Conservation (phyloP, 1,139 yeast genomes). For the Candida sp. region DNA sequence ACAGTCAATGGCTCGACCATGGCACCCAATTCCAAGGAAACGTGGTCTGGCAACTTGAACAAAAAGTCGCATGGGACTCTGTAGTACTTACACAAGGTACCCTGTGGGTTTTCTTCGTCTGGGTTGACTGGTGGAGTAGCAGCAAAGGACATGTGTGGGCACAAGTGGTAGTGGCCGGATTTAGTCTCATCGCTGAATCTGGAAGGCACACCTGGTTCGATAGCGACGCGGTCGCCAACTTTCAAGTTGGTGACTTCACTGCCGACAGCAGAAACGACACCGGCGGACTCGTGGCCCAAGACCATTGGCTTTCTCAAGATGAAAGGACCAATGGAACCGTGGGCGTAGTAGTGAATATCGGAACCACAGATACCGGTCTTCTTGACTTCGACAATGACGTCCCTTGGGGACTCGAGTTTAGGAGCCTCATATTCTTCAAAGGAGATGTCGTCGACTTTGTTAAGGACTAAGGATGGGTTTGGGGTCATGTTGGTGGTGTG, state of each 20-base stretch:
- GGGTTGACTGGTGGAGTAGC: slow-evolving; percentile 68
- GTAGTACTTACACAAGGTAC: slow-evolving; percentile 77
- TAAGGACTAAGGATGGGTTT: slow-evolving; percentile 75
- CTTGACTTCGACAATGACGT: slow-evolving; percentile 76
- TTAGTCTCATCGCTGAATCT: slow-evolving; percentile 75
- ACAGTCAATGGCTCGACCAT: slow-evolving; percentile 88
- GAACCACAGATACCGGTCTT: slow-evolving; percentile 89
- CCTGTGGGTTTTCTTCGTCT: slow-evolving; percentile 53
- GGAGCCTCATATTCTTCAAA: slow-evolving; percentile 75
- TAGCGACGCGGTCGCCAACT: slow-evolving; percentile 83
- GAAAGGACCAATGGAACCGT: slow-evolving; percentile 79
- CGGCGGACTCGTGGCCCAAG: slow-evolving; percentile 80
- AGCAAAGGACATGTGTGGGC: slow-evolving; percentile 86
- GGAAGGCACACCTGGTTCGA: slow-evolving; percentile 78
- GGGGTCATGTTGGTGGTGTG: slow-evolving; percentile 18
- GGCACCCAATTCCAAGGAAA: slow-evolving; percentile 86
- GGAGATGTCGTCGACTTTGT: slow-evolving; percentile 63
- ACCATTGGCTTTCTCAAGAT: slow-evolving; percentile 69
- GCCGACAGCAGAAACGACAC: slow-evolving; percentile 72
- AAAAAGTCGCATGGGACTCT: slow-evolving; percentile 85
- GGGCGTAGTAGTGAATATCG: slow-evolving; percentile 82
- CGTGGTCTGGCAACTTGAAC: slow-evolving; percentile 77
- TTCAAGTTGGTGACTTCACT: slow-evolving; percentile 58
- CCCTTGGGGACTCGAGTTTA: slow-evolving; percentile 59
- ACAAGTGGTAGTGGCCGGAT: slow-evolving; percentile 76